These are phyloP conservation scores for Solanum bulbocastanum DNA, from an alignment of 257 asterid genomes.

Conservation along the genomic window DNA sequence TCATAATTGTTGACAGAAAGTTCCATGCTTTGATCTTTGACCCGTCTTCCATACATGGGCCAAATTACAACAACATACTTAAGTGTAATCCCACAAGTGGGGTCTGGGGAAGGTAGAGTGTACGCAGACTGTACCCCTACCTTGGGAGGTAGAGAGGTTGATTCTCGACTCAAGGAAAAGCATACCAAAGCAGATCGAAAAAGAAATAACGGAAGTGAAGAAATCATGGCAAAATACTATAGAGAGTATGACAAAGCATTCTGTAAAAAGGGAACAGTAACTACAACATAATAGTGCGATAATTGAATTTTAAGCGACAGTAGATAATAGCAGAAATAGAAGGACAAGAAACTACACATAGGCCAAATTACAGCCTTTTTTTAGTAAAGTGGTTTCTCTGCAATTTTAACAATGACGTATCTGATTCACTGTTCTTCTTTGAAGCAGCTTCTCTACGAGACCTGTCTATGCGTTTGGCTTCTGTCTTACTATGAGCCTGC, in stretches of 20 bases:
- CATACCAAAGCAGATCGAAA: background rate
- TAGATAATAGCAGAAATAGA: background rate
- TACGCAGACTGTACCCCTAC: background rate
- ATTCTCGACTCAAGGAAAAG: background rate
- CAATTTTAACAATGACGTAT: background rate
- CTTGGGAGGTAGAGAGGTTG: background rate
- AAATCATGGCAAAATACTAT: background rate
- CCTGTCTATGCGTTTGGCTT: conserved; percentile 85
- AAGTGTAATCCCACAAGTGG: background rate
- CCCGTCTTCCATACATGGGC: background rate
- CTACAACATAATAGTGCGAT: background rate
- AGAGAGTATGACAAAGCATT: background rate
- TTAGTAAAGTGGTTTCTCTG: background rate
- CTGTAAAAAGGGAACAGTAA: background rate
- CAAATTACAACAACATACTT: background rate
- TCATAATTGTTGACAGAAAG: background rate
- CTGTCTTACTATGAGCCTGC: conserved; percentile 90
- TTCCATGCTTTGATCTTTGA: background rate
- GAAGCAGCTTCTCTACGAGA: conserved; percentile 84
- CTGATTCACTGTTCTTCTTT: conserved; percentile 7
- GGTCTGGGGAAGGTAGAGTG: background rate
- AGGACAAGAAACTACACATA: background rate
- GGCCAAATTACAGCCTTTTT: background rate
- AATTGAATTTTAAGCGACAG: background rate
- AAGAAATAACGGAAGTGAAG: background rate